Evolutionary conservation across 352 stramenopile genomes (phyloP).

Genomic region (Blastocystis sp.): DNA sequence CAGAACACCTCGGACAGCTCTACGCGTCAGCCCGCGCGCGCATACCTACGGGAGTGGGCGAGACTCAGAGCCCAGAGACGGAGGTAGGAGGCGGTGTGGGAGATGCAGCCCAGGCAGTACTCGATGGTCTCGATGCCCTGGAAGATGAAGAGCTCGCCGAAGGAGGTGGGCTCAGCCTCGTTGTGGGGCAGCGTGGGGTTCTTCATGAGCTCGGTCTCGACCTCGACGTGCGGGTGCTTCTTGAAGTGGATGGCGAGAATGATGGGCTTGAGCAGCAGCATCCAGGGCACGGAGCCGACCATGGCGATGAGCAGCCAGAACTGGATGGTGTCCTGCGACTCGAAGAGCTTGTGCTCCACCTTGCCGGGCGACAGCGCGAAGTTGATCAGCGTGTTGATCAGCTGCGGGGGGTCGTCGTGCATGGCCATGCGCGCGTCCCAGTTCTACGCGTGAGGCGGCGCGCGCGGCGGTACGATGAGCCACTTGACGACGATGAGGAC

Average conservation of each 20-base stretch:
- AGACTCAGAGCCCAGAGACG: slow-evolving; percentile 97
- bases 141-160: slow-evolving; percentile 96
- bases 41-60: slow-evolving; percentile 84
- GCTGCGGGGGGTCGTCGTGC: slow-evolving; percentile 83
- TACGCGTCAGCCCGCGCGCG: not conserved
- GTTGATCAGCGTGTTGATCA: slow-evolving; percentile 98
- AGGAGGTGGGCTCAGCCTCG: slow-evolving; percentile 84
- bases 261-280: slow-evolving; percentile 90
- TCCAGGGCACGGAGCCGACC: slow-evolving; percentile 89
- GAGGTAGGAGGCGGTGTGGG: slow-evolving; percentile 97
- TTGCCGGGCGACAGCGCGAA: slow-evolving; percentile 88
- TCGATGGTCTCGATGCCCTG: slow-evolving; percentile 94
- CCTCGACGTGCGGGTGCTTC: slow-evolving; percentile 74
- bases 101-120: slow-evolving; percentile 98
- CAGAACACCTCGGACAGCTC: slow-evolving; percentile 89
- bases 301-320: slow-evolving; percentile 87
- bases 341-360: slow-evolving; percentile 79
- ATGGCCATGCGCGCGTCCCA: slow-evolving; percentile 89
- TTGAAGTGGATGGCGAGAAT: slow-evolving; percentile 83
- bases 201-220: slow-evolving; percentile 71
- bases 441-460: slow-evolving; percentile 73
- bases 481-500: slow-evolving; percentile 98
- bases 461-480: slow-evolving; percentile 77
- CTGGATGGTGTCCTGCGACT: slow-evolving; percentile 74
- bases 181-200: slow-evolving; percentile 72